phyloP scores from a whole-genome alignment of 768 basidiomycete genomes.

The Calocera cornea region DNA sequence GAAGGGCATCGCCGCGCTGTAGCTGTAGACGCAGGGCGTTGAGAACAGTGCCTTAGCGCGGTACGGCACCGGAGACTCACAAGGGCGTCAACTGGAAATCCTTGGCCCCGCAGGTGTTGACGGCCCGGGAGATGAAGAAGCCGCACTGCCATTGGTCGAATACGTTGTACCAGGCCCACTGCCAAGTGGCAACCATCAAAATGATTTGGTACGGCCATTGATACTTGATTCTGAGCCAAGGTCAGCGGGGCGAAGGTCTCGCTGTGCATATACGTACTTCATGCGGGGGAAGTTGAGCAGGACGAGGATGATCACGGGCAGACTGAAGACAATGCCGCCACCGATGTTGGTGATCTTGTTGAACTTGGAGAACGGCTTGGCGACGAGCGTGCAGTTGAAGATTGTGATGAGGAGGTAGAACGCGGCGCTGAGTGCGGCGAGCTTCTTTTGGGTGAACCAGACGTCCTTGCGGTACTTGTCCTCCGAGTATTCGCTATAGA shows the following conservation, averaged over 20 bases:
- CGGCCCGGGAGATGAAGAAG: conserved; percentile 15
- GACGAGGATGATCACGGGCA: background rate
- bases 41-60: background rate
- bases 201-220: background rate
- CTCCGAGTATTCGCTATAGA: conserved; percentile 46
- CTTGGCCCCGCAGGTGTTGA: conserved; percentile 18
- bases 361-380: conserved; percentile 30
- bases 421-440: conserved; percentile 48
- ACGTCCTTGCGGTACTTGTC: conserved; percentile 44
- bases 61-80: too few relatives aligned
- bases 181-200: conserved; percentile 5
- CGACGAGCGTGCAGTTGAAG: conserved; percentile 41
- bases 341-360: conserved; percentile 53
- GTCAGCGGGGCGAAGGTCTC: background rate
- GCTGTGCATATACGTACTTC: background rate
- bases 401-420: conserved; percentile 62
- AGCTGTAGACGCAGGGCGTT: conserved; percentile 6
- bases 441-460: conserved; percentile 46
- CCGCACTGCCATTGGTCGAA: conserved; percentile 6
- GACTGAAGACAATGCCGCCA: conserved; percentile 24
- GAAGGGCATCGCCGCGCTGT: conserved; percentile 20
- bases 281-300: conserved; percentile 20
- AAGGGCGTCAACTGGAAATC: conserved; percentile 21
- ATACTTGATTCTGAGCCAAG: background rate
- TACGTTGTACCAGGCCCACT: conserved; percentile 17